phyloP scores from a whole-genome alignment of 2,329 filamentous ascomycete genomes.

The Aureobasidium vineae region DNA sequence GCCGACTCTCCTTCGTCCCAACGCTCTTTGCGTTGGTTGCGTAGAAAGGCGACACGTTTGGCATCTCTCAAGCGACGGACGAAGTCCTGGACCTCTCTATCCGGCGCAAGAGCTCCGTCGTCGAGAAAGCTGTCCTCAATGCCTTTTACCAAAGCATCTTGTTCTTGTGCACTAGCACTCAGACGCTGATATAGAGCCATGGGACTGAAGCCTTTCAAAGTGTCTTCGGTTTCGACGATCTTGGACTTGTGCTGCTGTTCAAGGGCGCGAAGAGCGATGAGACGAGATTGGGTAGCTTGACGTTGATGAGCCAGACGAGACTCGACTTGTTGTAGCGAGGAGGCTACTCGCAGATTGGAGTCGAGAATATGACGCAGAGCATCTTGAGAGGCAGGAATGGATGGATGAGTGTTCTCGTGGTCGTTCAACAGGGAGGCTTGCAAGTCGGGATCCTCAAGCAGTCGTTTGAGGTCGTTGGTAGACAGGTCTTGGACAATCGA shows the following conservation, averaged over 20 bases:
- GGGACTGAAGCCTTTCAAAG: slow-evolving; percentile 79
- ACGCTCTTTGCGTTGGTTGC: slow-evolving; percentile 82
- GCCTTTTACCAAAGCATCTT: slow-evolving; percentile 74
- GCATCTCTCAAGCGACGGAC: slow-evolving; percentile 77
- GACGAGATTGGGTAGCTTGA: slow-evolving; percentile 70
- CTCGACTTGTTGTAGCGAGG: slow-evolving; percentile 62
- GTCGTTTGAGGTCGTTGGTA: slow-evolving; percentile 66
- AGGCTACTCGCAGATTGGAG: slow-evolving; percentile 69
- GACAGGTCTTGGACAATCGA: slow-evolving; percentile 74
- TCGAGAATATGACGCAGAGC: slow-evolving; percentile 63
- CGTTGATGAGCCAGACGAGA: slow-evolving; percentile 60
- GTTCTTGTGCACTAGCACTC: slow-evolving; percentile 73
- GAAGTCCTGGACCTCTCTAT: slow-evolving; percentile 84
- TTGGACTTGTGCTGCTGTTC: slow-evolving; percentile 92
- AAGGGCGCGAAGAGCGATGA: slow-evolving; percentile 78
- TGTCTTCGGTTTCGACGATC: slow-evolving; percentile 83
- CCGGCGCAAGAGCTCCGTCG: slow-evolving; percentile 59
- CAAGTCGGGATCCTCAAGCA: slow-evolving; percentile 63
- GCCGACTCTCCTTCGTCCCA: slow-evolving; percentile 96
- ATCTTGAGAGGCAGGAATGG: slow-evolving; percentile 63
- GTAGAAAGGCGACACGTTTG: slow-evolving; percentile 71
- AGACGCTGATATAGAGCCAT: slow-evolving; percentile 82
- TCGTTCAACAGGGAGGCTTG: slow-evolving; percentile 72
- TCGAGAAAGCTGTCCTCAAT: slow-evolving; percentile 94
- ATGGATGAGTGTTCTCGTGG: slow-evolving; percentile 67